Evolutionary conservation across 176 grass and related monocot genomes (phyloP).

Genomic region (Musa troglodytarum): DNA sequence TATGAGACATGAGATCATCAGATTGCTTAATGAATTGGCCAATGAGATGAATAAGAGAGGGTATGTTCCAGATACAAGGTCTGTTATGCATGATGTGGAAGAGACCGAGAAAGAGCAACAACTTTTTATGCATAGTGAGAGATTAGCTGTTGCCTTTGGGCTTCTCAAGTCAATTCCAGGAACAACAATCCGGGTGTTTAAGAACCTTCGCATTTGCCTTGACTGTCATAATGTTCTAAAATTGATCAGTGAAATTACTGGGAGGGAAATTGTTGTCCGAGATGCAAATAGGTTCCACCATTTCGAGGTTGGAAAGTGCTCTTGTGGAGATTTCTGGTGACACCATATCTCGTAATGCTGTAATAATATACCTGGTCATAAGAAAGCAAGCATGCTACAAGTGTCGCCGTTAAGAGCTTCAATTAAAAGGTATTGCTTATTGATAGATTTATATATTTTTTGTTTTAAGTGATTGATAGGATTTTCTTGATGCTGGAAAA

Average conservation of each 20-base stretch:
- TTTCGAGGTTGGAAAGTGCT: constrained; percentile 48
- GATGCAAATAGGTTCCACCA: constrained; percentile 70
- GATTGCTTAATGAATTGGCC: constrained; percentile 42
- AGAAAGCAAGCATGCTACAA: no score
- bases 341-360: not conserved
- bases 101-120: constrained; percentile 85
- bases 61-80: constrained; percentile 72
- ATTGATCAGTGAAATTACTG: constrained; percentile 48
- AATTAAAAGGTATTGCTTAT: no score
- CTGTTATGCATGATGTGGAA: constrained; percentile 92
- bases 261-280: constrained; percentile 42
- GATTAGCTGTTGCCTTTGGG: constrained; percentile 69
- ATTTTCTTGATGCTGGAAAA: no score
- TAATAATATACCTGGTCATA: no score
- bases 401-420: no score
- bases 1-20: constrained; percentile 51
- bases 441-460: no score
- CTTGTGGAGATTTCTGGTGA: constrained; percentile 77
- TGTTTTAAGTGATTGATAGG: no score
- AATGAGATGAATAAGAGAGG: constrained; percentile 60
- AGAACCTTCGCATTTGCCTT: constrained; percentile 52
- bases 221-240: constrained; percentile 72
- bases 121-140: constrained; percentile 80
- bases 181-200: constrained; percentile 56
- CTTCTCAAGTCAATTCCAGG: constrained; percentile 56